phyloP scores from a whole-genome alignment of 495 filamentous ascomycete species.

The Penicillium arizonense region DNA sequence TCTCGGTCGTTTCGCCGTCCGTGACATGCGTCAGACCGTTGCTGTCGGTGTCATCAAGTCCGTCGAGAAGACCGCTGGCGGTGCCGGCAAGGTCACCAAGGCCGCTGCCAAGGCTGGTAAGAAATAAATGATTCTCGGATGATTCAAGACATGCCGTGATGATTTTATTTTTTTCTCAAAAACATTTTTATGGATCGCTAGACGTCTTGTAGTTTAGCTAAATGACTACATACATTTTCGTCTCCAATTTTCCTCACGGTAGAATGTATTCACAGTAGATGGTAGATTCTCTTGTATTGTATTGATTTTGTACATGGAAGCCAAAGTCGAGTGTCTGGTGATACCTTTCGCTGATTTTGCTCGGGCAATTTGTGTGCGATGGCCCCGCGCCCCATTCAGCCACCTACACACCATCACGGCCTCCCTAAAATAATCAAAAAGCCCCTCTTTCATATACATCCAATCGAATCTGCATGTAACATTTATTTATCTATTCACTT shows the following conservation, averaged over 20 bases:
- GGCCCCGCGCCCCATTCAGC: too few relatives aligned
- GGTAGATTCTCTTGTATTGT: neutral
- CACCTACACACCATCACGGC: neutral
- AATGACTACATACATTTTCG: conserved; percentile 27
- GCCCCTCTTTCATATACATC: neutral
- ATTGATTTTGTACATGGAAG: too few relatives aligned
- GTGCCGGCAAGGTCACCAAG: conserved; percentile 75
- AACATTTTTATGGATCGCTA: conserved; percentile 29
- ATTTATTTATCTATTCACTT: too few relatives aligned
- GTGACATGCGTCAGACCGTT: conserved; percentile 87
- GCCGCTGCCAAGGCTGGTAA: conserved; percentile 65
- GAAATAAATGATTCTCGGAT: conserved; percentile 55
- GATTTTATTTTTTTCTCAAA: conserved; percentile 30
- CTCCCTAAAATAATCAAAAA: neutral
- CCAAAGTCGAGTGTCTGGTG: too few relatives aligned
- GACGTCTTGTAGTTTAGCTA: conserved; percentile 24
- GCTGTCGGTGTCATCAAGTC: conserved; percentile 96
- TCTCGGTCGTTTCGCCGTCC: conserved; percentile 97
- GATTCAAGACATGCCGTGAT: conserved; percentile 30
- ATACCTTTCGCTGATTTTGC: too few relatives aligned
- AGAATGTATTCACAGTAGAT: neutral
- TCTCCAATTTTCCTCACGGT: conserved; percentile 5
- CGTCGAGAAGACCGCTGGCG: conserved; percentile 71
- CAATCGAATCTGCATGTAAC: neutral
- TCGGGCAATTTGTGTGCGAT: too few relatives aligned